phyloP scores from a whole-genome alignment of 1,284 basidiomycete species.

The Tremellales sp. region DNA sequence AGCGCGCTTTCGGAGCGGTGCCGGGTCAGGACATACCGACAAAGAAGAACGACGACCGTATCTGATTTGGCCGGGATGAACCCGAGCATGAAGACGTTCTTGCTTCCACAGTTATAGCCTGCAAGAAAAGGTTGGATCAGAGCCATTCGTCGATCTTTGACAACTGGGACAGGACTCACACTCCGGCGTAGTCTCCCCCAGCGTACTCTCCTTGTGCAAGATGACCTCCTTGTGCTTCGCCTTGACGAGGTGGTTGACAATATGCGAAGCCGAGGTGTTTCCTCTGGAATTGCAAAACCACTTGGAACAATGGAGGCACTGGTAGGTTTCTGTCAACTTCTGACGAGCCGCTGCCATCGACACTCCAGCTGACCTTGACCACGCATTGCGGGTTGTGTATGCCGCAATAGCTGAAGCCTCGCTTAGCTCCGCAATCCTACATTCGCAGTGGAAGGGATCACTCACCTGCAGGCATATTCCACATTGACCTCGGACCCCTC shows the following conservation, averaged over 20 bases:
- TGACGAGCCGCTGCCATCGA: neutral
- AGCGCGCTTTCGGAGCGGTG: neutral
- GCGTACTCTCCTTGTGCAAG: constrained; percentile 86
- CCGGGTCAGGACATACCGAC: constrained; percentile 60
- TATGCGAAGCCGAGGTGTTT: constrained; percentile 96
- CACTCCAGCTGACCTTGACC: constrained; percentile 61
- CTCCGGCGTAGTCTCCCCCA: constrained; percentile 96
- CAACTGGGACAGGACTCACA: constrained; percentile 50
- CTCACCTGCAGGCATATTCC: constrained; percentile 92
- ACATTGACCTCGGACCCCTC: constrained; percentile 80
- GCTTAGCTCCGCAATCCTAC: neutral
- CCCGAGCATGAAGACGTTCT: constrained; percentile 98
- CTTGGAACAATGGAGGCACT: constrained; percentile 88
- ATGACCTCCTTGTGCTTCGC: constrained; percentile 99
- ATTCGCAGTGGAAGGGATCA: constrained; percentile 13
- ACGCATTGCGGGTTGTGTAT: constrained; percentile 96
- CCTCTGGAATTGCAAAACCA: constrained; percentile 99
- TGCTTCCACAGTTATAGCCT: constrained; percentile 96
- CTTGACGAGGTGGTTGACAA: constrained; percentile 97
- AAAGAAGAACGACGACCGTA: constrained; percentile 96
- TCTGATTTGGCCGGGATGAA: constrained; percentile 99
- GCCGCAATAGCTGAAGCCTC: constrained; percentile 78
- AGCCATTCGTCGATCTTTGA: neutral
- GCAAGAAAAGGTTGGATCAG: neutral
- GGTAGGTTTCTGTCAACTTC: neutral